These are phyloP conservation scores for Suhomyces ambrosiae DNA, from an alignment of 1,139 yeast genomes.

Conservation along the genomic window DNA sequence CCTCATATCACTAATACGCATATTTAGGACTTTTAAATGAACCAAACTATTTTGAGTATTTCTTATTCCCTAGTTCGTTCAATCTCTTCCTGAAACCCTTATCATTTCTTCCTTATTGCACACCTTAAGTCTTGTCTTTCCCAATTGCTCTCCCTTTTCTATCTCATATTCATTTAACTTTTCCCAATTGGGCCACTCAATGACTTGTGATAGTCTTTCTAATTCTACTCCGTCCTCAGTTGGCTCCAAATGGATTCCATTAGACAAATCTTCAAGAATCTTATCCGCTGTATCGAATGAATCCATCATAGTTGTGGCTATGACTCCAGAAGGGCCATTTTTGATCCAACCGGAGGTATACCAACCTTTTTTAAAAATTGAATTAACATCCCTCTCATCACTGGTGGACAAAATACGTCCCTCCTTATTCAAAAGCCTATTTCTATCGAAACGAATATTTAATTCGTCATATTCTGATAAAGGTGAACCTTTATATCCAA, in stretches of 20 bases:
- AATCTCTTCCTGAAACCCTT: too few species aligned
- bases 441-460: slow-evolving; percentile 60
- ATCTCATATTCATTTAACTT: slow-evolving; percentile 58
- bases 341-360: slow-evolving; percentile 94
- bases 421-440: slow-evolving; percentile 57
- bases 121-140: slow-evolving; percentile 63
- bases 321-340: slow-evolving; percentile 87
- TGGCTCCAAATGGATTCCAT: slow-evolving; percentile 38
- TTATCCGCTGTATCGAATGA: slow-evolving; percentile 73
- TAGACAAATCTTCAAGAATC: slow-evolving; percentile 55
- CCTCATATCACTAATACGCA: too few species aligned
- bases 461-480: slow-evolving; percentile 57
- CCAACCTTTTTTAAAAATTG: slow-evolving; percentile 48
- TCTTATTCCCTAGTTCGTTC: too few species aligned
- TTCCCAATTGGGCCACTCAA: slow-evolving; percentile 77
- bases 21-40: too few species aligned
- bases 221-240: slow-evolving; percentile 16
- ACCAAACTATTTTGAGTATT: too few species aligned
- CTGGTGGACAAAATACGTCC: slow-evolving; percentile 56
- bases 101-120: slow-evolving; percentile 54
- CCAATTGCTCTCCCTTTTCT: slow-evolving; percentile 44
- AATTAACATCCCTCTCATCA: slow-evolving; percentile 23
- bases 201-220: slow-evolving; percentile 15
- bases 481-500: slow-evolving; percentile 80
- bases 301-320: slow-evolving; percentile 88